Conservation (phyloP, 257 asterid species). For the Solanum lycopersicoides region DNA sequence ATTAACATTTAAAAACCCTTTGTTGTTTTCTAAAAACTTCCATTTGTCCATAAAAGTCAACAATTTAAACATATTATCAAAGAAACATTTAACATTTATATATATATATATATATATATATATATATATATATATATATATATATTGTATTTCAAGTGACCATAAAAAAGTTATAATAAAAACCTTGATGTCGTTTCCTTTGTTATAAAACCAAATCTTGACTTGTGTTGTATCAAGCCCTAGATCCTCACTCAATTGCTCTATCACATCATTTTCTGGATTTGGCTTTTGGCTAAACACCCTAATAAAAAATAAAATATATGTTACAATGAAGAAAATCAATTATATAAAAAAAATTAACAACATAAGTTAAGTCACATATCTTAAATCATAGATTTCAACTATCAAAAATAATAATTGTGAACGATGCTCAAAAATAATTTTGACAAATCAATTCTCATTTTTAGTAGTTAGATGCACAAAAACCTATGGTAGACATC, state of each 20-base stretch:
- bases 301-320: not conserved
- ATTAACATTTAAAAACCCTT: not conserved
- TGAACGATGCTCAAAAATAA: too few species aligned
- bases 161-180: not conserved
- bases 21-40: not conserved
- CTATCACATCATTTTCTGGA: not conserved
- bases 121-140: too few species aligned
- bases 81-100: too few species aligned
- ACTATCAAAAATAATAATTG: too few species aligned
- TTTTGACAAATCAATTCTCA: too few species aligned
- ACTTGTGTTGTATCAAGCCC: not conserved
- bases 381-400: too few species aligned
- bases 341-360: not conserved
- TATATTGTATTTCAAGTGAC: too few species aligned
- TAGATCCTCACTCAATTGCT: not conserved
- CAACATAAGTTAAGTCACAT: too few species aligned
- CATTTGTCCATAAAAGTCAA: not conserved
- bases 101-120: too few species aligned
- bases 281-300: not conserved
- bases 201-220: not conserved
- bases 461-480: not conserved
- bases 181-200: not conserved
- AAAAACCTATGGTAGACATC: not conserved
- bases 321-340: not conserved
- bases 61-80: not conserved